Base-by-base conservation (phyloP, 2,329 filamentous ascomycete genomes). In the Stachybotrys echinatus region DNA sequence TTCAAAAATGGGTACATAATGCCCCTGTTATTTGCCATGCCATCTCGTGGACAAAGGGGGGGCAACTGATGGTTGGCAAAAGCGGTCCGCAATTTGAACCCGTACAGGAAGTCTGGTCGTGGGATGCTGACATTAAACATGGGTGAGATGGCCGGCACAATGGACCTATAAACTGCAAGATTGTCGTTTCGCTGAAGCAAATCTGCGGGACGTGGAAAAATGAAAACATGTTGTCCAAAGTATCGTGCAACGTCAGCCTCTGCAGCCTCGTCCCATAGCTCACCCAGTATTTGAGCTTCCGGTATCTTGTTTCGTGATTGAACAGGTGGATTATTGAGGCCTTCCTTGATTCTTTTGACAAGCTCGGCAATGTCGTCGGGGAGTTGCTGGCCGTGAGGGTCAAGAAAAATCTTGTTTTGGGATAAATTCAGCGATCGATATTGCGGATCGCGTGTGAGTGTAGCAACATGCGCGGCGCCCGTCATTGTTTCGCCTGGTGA, bases 1-100 rank as follows among this genome's bases (percentile, higher is more conserved):
- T 50, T 23, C 27, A 60, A 52, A 45, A 58, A 60, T 2, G 50
- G 54, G n/a, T 50, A 52, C 12, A 48, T 7, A n/a, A 50, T 17
- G 5, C 22, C 12, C 12, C 49, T 48, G 19, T 48, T 45, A 45
- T 38, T 48, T 1, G 12, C 47, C 37, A 46, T 42, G 14, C 38
- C 23, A 5, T 20, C 42, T 5, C 42, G 40, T 14, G 47, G 44
- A n/a, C 10, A 37, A 17, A 37, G 31, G 10, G 17, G 8, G 10
- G 8, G 31, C 17, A 43, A 34, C 18, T 44, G 23, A 23, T 52
- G 54, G 18, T 40, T 4, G 23, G 21, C 40, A 21, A 54, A 52
- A 1, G 46, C 46, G 2, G 23, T 19, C 19, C 18, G 3, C 2
- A 4, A 17, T 19, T 23, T 46, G 23, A 54, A 55, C 12, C 48